Base-by-base conservation (phyloP, 306 rosid genomes). In the Vicia sativa region DNA sequence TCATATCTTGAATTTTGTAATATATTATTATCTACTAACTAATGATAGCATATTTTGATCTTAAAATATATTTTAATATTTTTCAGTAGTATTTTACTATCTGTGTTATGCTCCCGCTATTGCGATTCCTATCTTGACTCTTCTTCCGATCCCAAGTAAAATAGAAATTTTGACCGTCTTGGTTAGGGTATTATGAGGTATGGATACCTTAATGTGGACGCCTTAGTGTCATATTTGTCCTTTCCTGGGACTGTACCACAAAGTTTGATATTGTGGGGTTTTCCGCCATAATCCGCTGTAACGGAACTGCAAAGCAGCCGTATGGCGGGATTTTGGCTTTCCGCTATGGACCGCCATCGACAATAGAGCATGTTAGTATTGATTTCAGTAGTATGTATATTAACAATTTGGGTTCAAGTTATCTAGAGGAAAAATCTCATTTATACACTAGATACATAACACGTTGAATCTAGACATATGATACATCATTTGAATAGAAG, bases 311-410 rank as follows among this genome's bases (percentile, higher is more conserved):
- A 7, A 34, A 34, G 38, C 38, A 9, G 9, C 38, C 38, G 38
- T 34, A 34, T 34, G 38, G 38, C 6, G 9, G 38, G 38, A 34
- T 34, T 34, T 34, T 34, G 38, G 38, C 38, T 34, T 2, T 34
- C 9, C 9, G 9, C 9, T 34, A 34, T 7, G 38, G 6, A 34
- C 9, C 38, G 2, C 38, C 38, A 34, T 31, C 9, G 38, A 7
- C 38, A 34, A 34, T 7, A 7, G 9, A 6, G 9, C 38, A 34
- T 34, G 19, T 14, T 2, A 61, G 66, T 67, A 53, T 54, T 65
- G 50, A 39, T 61, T 28, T 42, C 49, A 43, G 70, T 65, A 67
- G 53, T 67, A 70, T n/a, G n/a, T n/a, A n/a, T n/a, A n/a, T 67
- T 76, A n/a, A 37, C 65, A 77, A 23, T 68, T 68, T 64, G 28